Conservation (phyloP, 192 early-diverging fungal species). For the Allomyces macrogynus region DNA sequence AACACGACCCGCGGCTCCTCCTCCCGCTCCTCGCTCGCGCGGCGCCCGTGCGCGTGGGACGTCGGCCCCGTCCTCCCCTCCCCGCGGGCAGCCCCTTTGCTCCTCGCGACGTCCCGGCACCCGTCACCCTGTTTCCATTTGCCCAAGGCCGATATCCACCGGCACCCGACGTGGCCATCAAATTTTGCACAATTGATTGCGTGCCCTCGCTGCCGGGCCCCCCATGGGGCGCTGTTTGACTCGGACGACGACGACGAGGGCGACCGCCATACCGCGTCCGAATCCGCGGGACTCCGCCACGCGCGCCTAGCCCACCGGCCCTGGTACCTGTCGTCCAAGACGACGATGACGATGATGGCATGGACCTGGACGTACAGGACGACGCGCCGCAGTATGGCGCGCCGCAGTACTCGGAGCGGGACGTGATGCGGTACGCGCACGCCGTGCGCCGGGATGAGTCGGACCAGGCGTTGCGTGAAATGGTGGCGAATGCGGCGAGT, state of each 20-base stretch:
- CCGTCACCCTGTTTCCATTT: too few relatives aligned
- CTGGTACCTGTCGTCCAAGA: constrained; percentile 2
- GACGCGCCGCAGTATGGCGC: constrained; percentile 50
- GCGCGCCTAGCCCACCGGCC: constrained; percentile 4
- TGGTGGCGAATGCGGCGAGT: constrained; percentile 7
- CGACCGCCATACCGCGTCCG: constrained; percentile 3
- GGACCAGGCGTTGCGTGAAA: too few relatives aligned
- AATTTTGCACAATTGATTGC: constrained; percentile 58
- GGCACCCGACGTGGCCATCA: constrained; percentile 13
- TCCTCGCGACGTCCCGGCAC: too few relatives aligned
- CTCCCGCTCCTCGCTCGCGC: too few relatives aligned
- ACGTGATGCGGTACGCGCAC: constrained; percentile 25
- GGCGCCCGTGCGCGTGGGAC: too few relatives aligned
- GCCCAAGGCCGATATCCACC: too few relatives aligned
- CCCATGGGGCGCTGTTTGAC: constrained; percentile 2
- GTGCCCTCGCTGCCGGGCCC: constrained; percentile 29
- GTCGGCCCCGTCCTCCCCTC: too few relatives aligned
- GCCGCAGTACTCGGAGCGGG: constrained; percentile 50
- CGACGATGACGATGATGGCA: constrained; percentile 43
- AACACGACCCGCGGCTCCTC: too few relatives aligned
- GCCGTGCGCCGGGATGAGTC: constrained; percentile 13
- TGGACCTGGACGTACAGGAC: constrained; percentile 65
- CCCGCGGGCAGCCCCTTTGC: too few relatives aligned
- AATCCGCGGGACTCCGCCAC: constrained; percentile 5
- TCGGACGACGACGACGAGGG: constrained; percentile 3